Evolutionary conservation across 352 stramenopile genomes (phyloP).

Genomic region (Detonula confervacea): DNA sequence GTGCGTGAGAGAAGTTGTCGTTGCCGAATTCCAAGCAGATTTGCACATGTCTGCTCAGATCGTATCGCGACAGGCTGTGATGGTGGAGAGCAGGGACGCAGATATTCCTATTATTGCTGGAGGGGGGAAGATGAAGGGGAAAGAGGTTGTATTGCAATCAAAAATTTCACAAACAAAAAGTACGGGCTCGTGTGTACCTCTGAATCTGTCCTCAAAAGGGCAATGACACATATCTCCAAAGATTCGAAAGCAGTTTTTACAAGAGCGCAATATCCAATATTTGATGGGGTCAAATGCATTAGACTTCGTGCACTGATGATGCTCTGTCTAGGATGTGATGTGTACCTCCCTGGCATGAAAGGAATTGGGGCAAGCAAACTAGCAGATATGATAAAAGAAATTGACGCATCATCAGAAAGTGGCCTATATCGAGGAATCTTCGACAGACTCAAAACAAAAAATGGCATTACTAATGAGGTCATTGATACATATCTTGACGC

Average conservation of each 20-base stretch:
- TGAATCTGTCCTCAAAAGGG: not conserved
- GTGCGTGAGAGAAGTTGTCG: not conserved
- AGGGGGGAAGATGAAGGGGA: too few relatives aligned
- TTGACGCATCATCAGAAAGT: not conserved
- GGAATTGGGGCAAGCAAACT: not conserved
- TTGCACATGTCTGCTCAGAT: not conserved
- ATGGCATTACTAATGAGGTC: not conserved
- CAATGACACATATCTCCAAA: not conserved
- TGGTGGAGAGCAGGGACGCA: not conserved
- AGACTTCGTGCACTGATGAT: not conserved
- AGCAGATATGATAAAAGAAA: not conserved
- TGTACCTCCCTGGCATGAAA: not conserved
- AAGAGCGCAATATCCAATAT: not conserved
- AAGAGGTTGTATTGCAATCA: too few relatives aligned
- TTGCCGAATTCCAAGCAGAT: slow-evolving; percentile 7
- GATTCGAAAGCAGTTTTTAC: not conserved
- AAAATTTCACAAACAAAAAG: not conserved
- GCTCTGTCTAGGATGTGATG: too few relatives aligned
- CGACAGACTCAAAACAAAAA: not conserved
- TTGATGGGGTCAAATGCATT: not conserved
- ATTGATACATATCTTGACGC: slow-evolving; percentile 4
- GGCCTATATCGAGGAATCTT: not conserved
- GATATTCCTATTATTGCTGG: too few relatives aligned
- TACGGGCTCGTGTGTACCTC: not conserved
- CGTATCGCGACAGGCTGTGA: not conserved